Percentiles rank a stretch among this genome's conserved stretches.
These are phyloP conservation scores for Aspergillus pseudoglaucus DNA, from an alignment of 2,329 filamentous ascomycete species.

Conservation along the genomic window DNA sequence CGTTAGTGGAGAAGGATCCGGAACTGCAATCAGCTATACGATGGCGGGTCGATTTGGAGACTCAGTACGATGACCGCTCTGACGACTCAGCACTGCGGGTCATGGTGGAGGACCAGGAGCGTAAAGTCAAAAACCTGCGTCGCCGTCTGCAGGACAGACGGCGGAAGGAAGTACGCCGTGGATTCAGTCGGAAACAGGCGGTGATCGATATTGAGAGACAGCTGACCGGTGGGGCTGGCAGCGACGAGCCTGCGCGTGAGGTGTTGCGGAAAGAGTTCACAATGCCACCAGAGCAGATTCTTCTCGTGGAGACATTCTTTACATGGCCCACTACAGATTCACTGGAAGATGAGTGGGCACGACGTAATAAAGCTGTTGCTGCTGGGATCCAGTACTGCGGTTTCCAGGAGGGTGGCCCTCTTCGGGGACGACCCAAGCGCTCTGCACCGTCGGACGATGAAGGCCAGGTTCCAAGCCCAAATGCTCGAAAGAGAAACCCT, in stretches of 20 bases:
- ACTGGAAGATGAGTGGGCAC: conserved; percentile 16
- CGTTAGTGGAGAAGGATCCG: conserved; percentile 9
- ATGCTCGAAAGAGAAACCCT: conserved; percentile 4
- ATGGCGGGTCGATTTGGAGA: conserved; percentile 5
- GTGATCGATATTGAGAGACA: conserved; percentile 14
- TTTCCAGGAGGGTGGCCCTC: conserved; percentile 14
- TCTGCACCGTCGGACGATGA: conserved; percentile 9
- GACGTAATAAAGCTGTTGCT: conserved; percentile 12
- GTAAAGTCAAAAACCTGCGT: conserved; percentile 9
- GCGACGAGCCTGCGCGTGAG: conserved; percentile 5
- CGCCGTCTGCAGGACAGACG: conserved; percentile 7
- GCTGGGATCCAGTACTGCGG: conserved; percentile 14
- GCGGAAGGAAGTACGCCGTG: conserved; percentile 3
- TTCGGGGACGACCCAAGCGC: conserved; percentile 12
- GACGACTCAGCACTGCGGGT: conserved; percentile 3
- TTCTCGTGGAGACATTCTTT: conserved; percentile 18
- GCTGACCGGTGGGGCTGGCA: conserved; percentile 5
- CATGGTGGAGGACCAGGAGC: conserved; percentile 7
- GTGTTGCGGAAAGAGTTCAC: conserved; percentile 9
- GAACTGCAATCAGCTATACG: conserved; percentile 11
- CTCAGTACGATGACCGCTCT: conserved; percentile 2
- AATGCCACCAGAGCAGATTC: conserved; percentile 14
- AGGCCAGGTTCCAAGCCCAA: conserved; percentile 4
- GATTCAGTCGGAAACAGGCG: conserved; percentile 12
- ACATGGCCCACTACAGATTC: conserved; percentile 14